A percentile compares a stretch with the other conserved stretches of the same genome.
Evolutionary conservation across 257 asterid species (phyloP).

Genomic region (Ajuga chamaepitys): DNA sequence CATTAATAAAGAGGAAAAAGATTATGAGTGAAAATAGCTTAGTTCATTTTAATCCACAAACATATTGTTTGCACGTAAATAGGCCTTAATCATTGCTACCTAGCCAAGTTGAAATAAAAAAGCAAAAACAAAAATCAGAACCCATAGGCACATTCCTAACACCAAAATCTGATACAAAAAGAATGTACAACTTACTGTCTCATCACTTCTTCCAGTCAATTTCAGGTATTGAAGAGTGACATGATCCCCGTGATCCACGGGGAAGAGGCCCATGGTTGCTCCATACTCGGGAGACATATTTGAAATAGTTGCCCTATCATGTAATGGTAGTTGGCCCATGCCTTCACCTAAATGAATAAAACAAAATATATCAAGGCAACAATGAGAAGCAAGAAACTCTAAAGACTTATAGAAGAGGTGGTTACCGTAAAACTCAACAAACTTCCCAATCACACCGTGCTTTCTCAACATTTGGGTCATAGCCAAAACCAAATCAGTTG

Average conservation of each 20-base stretch:
- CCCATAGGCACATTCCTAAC: not conserved
- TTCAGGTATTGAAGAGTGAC: conserved; percentile 69
- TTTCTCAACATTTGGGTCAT: conserved; percentile 87
- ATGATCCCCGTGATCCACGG: conserved; percentile 90
- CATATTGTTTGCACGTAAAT: conserved; percentile 74
- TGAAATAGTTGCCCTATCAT: conserved; percentile 94
- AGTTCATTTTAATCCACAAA: conserved; percentile 78
- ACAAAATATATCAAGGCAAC: not conserved
- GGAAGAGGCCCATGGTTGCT: conserved; percentile 98
- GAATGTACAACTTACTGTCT: conserved; percentile 9
- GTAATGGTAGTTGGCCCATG: conserved; percentile 67
- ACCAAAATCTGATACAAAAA: not conserved
- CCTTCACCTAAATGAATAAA: conserved; percentile 55
- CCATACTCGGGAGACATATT: conserved; percentile 98
- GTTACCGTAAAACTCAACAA: conserved; percentile 76
- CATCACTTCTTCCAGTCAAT: not conserved
- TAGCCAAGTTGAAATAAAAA: conserved; percentile 21
- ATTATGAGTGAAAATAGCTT: not conserved
- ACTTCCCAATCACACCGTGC: conserved; percentile 91
- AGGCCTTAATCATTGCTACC: conserved; percentile 81
- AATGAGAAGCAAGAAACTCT: not conserved
- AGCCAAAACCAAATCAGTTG: conserved; percentile 88
- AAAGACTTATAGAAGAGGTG: not conserved
- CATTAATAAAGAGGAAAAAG: not conserved
- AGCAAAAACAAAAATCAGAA: not conserved